Evolutionary conservation across 2,329 filamentous ascomycete genomes (phyloP), one percentile per base, ranked within the genome.

Genomic region (Tetracladium maxilliforme): DNA sequence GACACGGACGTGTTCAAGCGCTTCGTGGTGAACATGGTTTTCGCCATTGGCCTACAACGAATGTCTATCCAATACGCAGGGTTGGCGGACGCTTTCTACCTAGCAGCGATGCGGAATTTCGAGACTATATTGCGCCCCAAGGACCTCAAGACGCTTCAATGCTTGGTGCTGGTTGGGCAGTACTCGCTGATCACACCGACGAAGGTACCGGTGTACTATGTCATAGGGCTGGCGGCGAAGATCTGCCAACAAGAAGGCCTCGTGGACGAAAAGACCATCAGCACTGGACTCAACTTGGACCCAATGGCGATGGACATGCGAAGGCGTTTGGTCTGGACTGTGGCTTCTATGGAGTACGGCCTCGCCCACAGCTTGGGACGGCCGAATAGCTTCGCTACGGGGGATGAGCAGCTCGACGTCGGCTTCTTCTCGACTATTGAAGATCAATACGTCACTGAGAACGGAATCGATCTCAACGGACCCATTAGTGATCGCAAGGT

Each of bases 111-210:
- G 54, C 72, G 76, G 33, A 75, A 75, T 39, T 72, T 95, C 32
- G 81, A 94, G 47, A 70, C 72, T 4, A 74, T 92, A 8, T 66
- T 95, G 27, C 73, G 75, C 26, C 73, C 77, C n/a, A 93, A 92
- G 60, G 82, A 95, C 45, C 52, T 94, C 16, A 81, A 76, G 40
- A 92, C 90, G 1, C 56, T 95, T 10, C 90, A 95, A 50, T 94
- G 87, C 39, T 72, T 94, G 27, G 67, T 78, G 4, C 55, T 98
- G 10, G 79, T 95, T 37, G 83, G 74, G 2, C 81, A 90, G 41
- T 95, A 95, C 48, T 95, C 90, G 0, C 61, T 95, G 12, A 56
- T 94, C 21, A 95, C 87, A 0, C 87, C 90, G 1, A 94, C 87
- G 2, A 64, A 86, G 31, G 93, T 83, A 5, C 84, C 87, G 10